Conservation (phyloP, 2,329 filamentous ascomycete genomes). For the Fusarium caatingaense region DNA sequence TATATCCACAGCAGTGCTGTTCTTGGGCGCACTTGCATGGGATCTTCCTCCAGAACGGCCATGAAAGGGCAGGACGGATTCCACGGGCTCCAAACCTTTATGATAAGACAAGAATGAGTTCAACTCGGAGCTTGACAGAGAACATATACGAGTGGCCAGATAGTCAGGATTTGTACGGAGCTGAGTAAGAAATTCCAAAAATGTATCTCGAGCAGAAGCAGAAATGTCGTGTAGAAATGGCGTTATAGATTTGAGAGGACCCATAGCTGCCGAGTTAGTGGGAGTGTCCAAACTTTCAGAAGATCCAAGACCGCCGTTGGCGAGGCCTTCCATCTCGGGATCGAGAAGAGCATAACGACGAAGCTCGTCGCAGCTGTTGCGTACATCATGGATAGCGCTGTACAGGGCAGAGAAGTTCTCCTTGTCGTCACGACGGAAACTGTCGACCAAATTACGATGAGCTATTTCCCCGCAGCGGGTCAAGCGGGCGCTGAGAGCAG, state of each 20-base stretch:
- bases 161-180: conserved; percentile 90
- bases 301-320: conserved; percentile 57
- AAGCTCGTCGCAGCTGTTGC: conserved; percentile 79
- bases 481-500: conserved; percentile 78
- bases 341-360: conserved; percentile 77
- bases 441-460: conserved; percentile 80
- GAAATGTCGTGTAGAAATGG: conserved; percentile 81
- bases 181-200: conserved; percentile 83
- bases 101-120: conserved; percentile 81
- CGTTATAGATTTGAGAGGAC: conserved; percentile 55
- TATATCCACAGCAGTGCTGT: conserved; percentile 69
- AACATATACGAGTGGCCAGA: conserved; percentile 82
- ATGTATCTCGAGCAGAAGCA: conserved; percentile 76
- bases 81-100: conserved; percentile 81
- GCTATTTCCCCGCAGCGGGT: conserved; percentile 79
- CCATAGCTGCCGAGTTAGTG: conserved; percentile 54
- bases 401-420: conserved; percentile 79
- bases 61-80: conserved; percentile 83
- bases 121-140: conserved; percentile 80
- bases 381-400: conserved; percentile 82
- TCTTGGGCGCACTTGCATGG: conserved; percentile 58
- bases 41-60: conserved; percentile 61
- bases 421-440: conserved; percentile 83
- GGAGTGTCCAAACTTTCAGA: conserved; percentile 64
- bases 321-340: conserved; percentile 73